Conservation (phyloP, 2,329 filamentous ascomycete genomes). For the Chaetothyriales sp. region DNA sequence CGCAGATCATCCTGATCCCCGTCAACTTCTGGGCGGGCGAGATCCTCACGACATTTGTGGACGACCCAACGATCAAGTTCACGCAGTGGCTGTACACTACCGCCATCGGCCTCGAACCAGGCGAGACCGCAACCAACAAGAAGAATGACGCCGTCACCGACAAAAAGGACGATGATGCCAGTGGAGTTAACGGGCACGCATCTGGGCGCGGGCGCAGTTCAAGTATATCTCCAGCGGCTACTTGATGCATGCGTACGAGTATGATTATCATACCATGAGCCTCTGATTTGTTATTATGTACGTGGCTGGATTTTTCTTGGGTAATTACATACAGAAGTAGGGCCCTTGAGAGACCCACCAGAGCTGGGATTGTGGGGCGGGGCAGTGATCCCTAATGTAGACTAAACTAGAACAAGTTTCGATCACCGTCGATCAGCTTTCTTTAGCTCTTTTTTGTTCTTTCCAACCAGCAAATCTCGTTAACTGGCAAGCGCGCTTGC, state of each 20-base stretch:
- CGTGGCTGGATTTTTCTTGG: neutral
- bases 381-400: neutral
- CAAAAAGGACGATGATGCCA: neutral
- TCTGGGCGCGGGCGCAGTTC: neutral
- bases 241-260: neutral
- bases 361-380: too few relatives aligned
- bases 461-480: neutral
- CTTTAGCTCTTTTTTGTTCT: neutral
- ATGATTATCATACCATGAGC: neutral
- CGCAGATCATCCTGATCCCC: conserved; percentile 46
- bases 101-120: neutral
- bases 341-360: neutral
- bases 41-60: conserved; percentile 39
- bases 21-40: conserved; percentile 45
- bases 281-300: neutral
- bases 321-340: neutral
- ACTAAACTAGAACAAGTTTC: neutral
- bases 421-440: neutral
- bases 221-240: neutral
- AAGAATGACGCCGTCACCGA: neutral
- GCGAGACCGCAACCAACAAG: neutral
- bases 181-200: neutral
- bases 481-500: too few relatives aligned
- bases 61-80: conserved; percentile 46
- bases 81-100: conserved; percentile 41